These are phyloP conservation scores for Microdochium nivale DNA, from an alignment of 2,329 filamentous ascomycete species.

Conservation along the genomic window DNA sequence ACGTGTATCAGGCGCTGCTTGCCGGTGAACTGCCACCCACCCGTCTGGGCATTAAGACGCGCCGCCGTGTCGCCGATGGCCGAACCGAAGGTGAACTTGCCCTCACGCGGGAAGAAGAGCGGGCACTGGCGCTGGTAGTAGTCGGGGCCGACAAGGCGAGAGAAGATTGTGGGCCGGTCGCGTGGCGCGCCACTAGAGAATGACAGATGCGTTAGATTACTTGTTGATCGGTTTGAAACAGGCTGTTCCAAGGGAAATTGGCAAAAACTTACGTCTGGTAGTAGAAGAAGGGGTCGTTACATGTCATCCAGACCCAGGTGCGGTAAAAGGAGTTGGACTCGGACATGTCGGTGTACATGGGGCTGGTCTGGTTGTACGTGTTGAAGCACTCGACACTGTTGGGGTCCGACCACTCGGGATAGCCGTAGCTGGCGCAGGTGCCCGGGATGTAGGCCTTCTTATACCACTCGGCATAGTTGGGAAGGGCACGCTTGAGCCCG, in stretches of 20 bases:
- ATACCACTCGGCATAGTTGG: conserved; percentile 43
- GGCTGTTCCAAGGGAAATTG: no score
- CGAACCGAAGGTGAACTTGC: conserved; percentile 39
- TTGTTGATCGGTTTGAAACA: no score
- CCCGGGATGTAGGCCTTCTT: conserved; percentile 15
- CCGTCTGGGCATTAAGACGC: conserved; percentile 42
- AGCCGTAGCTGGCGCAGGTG: conserved; percentile 36
- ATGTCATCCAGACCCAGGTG: conserved; percentile 53
- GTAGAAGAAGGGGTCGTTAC: conserved; percentile 54
- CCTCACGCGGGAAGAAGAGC: conserved; percentile 43
- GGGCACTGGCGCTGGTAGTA: conserved; percentile 49
- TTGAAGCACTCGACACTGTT: conserved; percentile 41
- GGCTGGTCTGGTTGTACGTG: conserved; percentile 38
- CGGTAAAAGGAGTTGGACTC: conserved; percentile 36
- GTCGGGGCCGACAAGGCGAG: conserved; percentile 35
- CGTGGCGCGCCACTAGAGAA: conserved; percentile 34
- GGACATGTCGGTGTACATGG: conserved; percentile 39
- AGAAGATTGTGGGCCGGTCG: conserved; percentile 36
- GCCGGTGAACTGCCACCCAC: conserved; percentile 44
- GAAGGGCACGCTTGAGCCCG: conserved; percentile 42
- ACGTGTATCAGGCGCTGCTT: conserved; percentile 47
- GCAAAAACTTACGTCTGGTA: conserved; percentile 37
- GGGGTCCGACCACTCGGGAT: conserved; percentile 30
- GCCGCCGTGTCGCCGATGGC: conserved; percentile 33
- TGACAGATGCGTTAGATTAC: background rate